These are phyloP conservation scores for Angomonas deanei DNA, from an alignment of 208 protist genomes.

Conservation along the genomic window DNA sequence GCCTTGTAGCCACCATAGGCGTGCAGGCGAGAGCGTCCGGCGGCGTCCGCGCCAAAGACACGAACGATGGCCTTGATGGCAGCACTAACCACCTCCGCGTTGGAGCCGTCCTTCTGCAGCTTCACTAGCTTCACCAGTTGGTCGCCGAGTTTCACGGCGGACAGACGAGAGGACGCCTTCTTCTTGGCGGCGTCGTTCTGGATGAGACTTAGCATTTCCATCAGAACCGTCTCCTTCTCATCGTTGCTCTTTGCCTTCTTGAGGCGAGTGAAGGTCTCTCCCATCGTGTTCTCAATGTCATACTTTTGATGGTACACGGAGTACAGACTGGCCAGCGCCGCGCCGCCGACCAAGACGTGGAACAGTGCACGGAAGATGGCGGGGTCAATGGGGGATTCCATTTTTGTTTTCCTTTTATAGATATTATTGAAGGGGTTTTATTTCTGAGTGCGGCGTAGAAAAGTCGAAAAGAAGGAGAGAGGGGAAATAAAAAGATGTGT, in stretches of 20 bases:
- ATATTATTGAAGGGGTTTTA: not conserved
- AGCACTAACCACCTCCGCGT: constrained; percentile 34
- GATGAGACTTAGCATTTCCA: constrained; percentile 41
- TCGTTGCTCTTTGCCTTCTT: constrained; percentile 28
- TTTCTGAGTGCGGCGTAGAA: not conserved
- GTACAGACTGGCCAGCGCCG: constrained; percentile 43
- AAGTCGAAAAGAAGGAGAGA: not conserved
- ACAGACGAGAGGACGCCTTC: constrained; percentile 41
- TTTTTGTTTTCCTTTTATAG: constrained; percentile 12
- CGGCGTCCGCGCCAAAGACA: constrained; percentile 57
- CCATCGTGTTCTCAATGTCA: constrained; percentile 37
- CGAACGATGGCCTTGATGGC: constrained; percentile 45
- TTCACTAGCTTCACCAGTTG: constrained; percentile 43
- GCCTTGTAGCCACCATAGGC: constrained; percentile 46
- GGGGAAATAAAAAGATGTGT: not conserved
- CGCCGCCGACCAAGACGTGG: constrained; percentile 41
- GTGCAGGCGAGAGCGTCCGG: constrained; percentile 42
- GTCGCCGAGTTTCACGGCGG: constrained; percentile 34
- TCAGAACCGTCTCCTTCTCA: constrained; percentile 26
- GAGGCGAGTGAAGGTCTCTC: constrained; percentile 29
- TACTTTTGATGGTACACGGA: constrained; percentile 82
- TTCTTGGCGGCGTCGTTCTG: constrained; percentile 58
- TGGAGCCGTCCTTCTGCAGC: constrained; percentile 64
- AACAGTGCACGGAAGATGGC: constrained; percentile 64
- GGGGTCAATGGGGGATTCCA: constrained; percentile 87